A percentile compares a stretch with the other conserved stretches of the same genome.
phyloP scores from a whole-genome alignment of 345 rosid genomes.

The Conringia planisiliqua region DNA sequence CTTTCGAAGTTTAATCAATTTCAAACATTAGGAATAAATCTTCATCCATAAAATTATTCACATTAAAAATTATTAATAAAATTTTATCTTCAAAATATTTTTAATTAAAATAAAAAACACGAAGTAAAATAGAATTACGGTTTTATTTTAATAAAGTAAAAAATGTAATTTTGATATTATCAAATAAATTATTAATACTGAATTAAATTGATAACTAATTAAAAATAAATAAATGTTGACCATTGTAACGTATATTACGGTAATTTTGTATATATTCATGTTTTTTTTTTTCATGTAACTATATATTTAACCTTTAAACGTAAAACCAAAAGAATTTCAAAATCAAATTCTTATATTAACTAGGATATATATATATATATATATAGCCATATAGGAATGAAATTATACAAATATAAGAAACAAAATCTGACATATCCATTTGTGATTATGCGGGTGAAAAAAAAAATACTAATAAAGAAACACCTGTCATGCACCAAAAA shows the following conservation, averaged over 20 bases:
- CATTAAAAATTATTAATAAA: too few species aligned
- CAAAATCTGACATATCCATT: conserved; percentile 36
- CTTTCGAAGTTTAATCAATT: neutral
- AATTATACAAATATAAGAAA: neutral
- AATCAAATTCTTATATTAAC: neutral
- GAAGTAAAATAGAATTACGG: too few species aligned
- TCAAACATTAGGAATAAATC: too few species aligned
- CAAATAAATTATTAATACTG: too few species aligned
- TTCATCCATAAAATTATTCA: too few species aligned
- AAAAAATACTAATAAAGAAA: neutral
- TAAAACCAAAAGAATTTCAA: neutral
- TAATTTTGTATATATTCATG: neutral
- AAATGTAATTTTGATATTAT: too few species aligned
- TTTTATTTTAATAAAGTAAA: too few species aligned
- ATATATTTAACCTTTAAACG: neutral
- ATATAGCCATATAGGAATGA: neutral
- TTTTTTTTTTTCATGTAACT: neutral
- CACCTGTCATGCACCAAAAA: conserved; percentile 39
- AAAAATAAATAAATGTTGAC: too few species aligned
- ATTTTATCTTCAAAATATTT: too few species aligned
- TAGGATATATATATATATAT: neutral
- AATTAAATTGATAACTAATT: too few species aligned
- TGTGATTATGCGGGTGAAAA: conserved; percentile 16
- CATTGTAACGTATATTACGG: too few species aligned
- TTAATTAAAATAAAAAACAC: too few species aligned